These are phyloP conservation scores for Raddia distichophylla DNA, from an alignment of 176 grass and related monocot species.

Conservation along the genomic window DNA sequence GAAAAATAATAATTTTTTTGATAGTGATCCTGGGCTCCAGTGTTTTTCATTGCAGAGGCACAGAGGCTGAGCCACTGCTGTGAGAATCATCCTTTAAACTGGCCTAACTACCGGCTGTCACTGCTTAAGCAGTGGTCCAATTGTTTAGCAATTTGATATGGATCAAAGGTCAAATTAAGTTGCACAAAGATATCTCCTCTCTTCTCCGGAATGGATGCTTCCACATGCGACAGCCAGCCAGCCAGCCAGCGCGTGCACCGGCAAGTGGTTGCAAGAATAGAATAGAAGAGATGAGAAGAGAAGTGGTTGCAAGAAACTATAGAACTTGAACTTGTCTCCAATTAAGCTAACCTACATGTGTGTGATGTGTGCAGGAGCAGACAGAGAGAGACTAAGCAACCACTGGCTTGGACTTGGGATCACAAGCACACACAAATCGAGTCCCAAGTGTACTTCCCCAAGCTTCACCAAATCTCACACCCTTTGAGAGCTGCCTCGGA, in stretches of 20 bases:
- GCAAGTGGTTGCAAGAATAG: not conserved
- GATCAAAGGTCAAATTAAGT: slow-evolving; percentile 31
- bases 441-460: slow-evolving; percentile 47
- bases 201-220: slow-evolving; percentile 39
- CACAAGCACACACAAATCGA: not conserved
- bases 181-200: not conserved
- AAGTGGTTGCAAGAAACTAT: slow-evolving; percentile 4
- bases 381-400: slow-evolving; percentile 22
- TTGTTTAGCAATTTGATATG: not conserved
- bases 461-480: slow-evolving; percentile 45
- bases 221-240: slow-evolving; percentile 34
- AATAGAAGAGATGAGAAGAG: not conserved
- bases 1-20: not conserved
- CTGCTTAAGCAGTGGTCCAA: not conserved
- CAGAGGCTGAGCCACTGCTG: not conserved
- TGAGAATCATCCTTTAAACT: not conserved
- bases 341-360: no score
- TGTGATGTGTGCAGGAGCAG: not conserved
- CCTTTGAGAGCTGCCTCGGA: slow-evolving; percentile 2
- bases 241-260: slow-evolving; percentile 12
- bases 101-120: not conserved
- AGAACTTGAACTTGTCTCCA: not conserved
- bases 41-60: not conserved
- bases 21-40: not conserved
- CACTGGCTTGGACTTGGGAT: slow-evolving; percentile 19